Base-by-base conservation (phyloP, 345 rosid species). In the Sapria himalayana region DNA sequence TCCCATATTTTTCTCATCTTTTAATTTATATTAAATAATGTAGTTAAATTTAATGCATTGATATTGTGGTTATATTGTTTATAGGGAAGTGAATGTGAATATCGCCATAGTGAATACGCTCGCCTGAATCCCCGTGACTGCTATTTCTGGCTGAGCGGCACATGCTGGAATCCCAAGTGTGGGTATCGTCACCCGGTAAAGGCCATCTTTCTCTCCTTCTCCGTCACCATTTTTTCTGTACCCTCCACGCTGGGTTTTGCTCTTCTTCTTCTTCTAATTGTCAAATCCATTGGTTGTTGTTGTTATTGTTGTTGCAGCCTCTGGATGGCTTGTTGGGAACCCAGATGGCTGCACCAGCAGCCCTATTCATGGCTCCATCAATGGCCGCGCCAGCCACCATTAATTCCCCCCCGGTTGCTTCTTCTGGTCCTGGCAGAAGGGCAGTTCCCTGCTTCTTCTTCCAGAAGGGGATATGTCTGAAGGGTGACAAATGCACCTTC, bases 101-200 rank as follows among this genome's bases (percentile, higher is more conserved):
- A 86, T 59, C 97, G 97, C 10, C 94, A 86, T 49, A 86, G 97
- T 50, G 97, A 86, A 50, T 76, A 68, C 62, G 97, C 94, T 14
- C 74, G 97, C 47, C 57, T 82, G 9, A 86, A 86, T 35, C 97
- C 97, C 9, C 70, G 94, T 59, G 94, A 82, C 66, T 86, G 97
- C 59, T 86, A 70, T 59, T 86, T 25, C 42, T 86, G 97, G 97
- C 50, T 86, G 82, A 78, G 65, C 56, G 82, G 97, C 3, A 81
- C 67, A 47, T 86, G 97, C 56, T 54, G 78, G 73, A 86, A 86
- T 59, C 97, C 76, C 2, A 86, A 82, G 48, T 86, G 97, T 22
- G 85, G 78, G 2, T 82, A 76, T 50, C 74, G 97, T 25, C 97
- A 86, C 58, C 97, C 94, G 14, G 97, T 86, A 49, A 82, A 94